Evolutionary conservation across 192 early-diverging fungal species (phyloP).

Genomic region (Geosiphon pyriformis): DNA sequence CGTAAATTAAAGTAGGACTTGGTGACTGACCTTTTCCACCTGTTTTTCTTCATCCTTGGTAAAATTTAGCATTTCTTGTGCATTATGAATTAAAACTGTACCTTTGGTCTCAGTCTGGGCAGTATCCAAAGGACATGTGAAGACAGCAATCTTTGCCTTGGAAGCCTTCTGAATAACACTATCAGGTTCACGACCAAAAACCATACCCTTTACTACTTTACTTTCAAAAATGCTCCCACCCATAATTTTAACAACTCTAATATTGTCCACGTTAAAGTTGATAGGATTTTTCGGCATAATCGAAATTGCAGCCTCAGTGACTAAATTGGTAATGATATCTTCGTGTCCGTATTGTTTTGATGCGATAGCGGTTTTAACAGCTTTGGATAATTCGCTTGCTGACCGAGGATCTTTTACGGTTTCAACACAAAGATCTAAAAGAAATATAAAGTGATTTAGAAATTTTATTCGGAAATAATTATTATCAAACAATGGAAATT

Average conservation of each 20-base stretch:
- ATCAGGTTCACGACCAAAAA: constrained; percentile 90
- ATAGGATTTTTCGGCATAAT: constrained; percentile 86
- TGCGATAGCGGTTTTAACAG: constrained; percentile 73
- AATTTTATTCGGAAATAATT: too few relatives aligned
- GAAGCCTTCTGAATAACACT: constrained; percentile 62
- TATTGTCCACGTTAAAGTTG: constrained; percentile 92
- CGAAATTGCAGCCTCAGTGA: constrained; percentile 75
- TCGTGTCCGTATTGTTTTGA: constrained; percentile 97
- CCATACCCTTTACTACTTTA: constrained; percentile 91
- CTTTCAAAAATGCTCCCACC: constrained; percentile 88
- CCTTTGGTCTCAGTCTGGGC: constrained; percentile 98
- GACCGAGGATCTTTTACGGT: constrained; percentile 47
- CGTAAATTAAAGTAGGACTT: neutral
- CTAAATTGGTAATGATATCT: constrained; percentile 73
- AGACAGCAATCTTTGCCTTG: constrained; percentile 92
- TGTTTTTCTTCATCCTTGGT: constrained; percentile 92
- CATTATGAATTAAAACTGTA: constrained; percentile 95
- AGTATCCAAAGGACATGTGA: constrained; percentile 89
- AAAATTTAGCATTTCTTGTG: constrained; percentile 94
- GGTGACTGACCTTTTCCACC: constrained; percentile 58
- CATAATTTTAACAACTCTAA: constrained; percentile 96
- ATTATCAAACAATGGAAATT: too few relatives aligned
- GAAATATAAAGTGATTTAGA: neutral
- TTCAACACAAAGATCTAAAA: constrained; percentile 62
- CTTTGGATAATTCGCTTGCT: constrained; percentile 64